phyloP scores from a whole-genome alignment of 2,329 filamentous ascomycete genomes.

The Curvularia lunata region DNA sequence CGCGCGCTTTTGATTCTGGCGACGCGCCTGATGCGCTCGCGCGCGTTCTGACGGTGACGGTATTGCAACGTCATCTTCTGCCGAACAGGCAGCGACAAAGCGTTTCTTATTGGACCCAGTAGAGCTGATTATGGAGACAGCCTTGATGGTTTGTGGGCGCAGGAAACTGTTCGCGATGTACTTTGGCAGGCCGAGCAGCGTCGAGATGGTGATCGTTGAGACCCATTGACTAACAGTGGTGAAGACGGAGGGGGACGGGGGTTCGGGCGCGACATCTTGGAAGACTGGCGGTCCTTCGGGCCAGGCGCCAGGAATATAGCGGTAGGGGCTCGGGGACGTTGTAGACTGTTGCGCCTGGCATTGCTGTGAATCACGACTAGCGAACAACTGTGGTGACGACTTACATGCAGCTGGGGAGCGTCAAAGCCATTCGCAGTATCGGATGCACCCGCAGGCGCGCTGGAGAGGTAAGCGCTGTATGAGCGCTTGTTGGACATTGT shows the following conservation, averaged over 20 bases:
- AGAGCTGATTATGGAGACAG: constrained; percentile 25
- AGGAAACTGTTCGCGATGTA: constrained; percentile 21
- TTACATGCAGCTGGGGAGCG: constrained; percentile 29
- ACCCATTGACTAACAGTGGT: constrained; percentile 25
- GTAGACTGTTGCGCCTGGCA: constrained; percentile 17
- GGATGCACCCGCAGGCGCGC: constrained; percentile 19
- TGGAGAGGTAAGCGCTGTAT: constrained; percentile 22
- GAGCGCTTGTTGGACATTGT: constrained; percentile 30
- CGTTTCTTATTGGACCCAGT: constrained; percentile 41
- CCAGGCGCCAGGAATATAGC: constrained; percentile 27
- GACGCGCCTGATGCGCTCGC: constrained; percentile 15
- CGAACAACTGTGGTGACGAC: constrained; percentile 16
- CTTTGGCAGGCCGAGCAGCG: constrained; percentile 20
- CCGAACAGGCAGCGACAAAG: constrained; percentile 34
- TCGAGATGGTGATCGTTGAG: constrained; percentile 16
- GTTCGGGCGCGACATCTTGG: constrained; percentile 3
- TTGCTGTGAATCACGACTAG: constrained; percentile 20
- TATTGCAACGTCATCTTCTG: constrained; percentile 20
- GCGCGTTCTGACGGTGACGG: constrained; percentile 20
- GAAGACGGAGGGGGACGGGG: constrained; percentile 19
- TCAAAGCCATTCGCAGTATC: constrained; percentile 18
- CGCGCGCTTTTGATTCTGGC: constrained; percentile 5
- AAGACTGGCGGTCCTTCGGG: constrained; percentile 9
- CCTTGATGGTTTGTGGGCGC: constrained; percentile 28
- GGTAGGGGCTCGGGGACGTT: constrained; percentile 1